These are phyloP conservation scores for Suillus sp. DNA, from an alignment of 768 basidiomycete genomes.

Conservation along the genomic window DNA sequence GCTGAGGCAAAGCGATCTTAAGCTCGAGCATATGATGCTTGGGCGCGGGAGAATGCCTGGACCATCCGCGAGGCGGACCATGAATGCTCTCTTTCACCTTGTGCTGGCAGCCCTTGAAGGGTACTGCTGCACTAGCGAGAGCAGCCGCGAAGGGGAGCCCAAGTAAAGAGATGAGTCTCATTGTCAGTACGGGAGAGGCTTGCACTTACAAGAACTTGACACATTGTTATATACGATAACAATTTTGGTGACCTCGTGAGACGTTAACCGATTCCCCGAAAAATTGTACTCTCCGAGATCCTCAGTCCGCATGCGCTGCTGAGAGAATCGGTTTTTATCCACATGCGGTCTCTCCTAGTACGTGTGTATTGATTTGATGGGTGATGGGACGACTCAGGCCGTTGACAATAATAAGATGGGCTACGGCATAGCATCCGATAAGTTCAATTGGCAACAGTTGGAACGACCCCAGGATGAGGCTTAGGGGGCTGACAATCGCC, in stretches of 20 bases:
- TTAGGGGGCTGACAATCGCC: no score
- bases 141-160: constrained; percentile 9
- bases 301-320: constrained; percentile 1
- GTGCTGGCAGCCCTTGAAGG: constrained; percentile 19
- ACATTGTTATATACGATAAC: not conserved
- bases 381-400: not conserved
- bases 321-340: not conserved
- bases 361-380: not conserved
- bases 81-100: constrained; percentile 53
- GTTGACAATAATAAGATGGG: not conserved
- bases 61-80: constrained; percentile 51
- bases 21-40: constrained; percentile 49
- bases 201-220: not conserved
- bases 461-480: no score
- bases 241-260: not conserved
- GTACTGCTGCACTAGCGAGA: constrained; percentile 20
- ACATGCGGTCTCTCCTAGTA: not conserved
- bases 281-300: not conserved
- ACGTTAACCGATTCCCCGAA: not conserved
- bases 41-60: constrained; percentile 44
- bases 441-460: no score
- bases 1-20: constrained; percentile 59
- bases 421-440: not conserved
- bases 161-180: constrained; percentile 9
- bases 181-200: constrained; percentile 25